Evolutionary conservation across 2,329 filamentous ascomycete species (phyloP).

Genomic region (Lecanosticta acicola): DNA sequence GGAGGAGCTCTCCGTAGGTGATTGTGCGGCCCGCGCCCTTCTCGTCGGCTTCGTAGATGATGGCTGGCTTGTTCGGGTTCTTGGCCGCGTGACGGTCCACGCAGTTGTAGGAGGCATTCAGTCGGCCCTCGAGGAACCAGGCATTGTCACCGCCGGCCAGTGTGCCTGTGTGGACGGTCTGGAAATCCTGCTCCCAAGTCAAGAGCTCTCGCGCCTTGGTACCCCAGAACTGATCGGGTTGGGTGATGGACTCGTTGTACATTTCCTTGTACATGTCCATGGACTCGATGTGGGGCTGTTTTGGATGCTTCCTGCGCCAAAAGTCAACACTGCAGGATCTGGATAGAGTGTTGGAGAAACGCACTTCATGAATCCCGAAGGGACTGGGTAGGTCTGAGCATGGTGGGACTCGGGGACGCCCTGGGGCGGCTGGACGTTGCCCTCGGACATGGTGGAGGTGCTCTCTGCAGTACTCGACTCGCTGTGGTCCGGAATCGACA

Average conservation of each 20-base stretch:
- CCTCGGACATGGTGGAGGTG: conserved; percentile 21
- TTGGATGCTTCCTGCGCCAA: conserved; percentile 56
- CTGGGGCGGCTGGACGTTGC: conserved; percentile 14
- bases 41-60: conserved; percentile 98
- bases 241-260: conserved; percentile 78
- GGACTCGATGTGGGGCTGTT: conserved; percentile 54
- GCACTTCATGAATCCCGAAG: conserved; percentile 38
- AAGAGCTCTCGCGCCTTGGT: conserved; percentile 80
- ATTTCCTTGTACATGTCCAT: conserved; percentile 59
- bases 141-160: conserved; percentile 76
- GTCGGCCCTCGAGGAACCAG: conserved; percentile 89
- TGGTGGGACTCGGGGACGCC: conserved; percentile 25
- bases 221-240: conserved; percentile 88
- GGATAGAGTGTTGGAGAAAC: conserved; percentile 8
- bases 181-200: conserved; percentile 84
- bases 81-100: conserved; percentile 95
- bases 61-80: conserved; percentile 85
- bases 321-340: conserved; percentile 2
- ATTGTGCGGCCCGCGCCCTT: conserved; percentile 78
- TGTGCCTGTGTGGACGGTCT: conserved; percentile 76
- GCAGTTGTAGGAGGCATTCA: conserved; percentile 97
- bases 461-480: neutral
- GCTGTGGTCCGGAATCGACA: too few species aligned
- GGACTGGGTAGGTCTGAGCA: conserved; percentile 27
- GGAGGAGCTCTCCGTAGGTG: conserved; percentile 87